Base-by-base conservation (phyloP, 768 basidiomycete species). In the Phylloporus sp. region DNA sequence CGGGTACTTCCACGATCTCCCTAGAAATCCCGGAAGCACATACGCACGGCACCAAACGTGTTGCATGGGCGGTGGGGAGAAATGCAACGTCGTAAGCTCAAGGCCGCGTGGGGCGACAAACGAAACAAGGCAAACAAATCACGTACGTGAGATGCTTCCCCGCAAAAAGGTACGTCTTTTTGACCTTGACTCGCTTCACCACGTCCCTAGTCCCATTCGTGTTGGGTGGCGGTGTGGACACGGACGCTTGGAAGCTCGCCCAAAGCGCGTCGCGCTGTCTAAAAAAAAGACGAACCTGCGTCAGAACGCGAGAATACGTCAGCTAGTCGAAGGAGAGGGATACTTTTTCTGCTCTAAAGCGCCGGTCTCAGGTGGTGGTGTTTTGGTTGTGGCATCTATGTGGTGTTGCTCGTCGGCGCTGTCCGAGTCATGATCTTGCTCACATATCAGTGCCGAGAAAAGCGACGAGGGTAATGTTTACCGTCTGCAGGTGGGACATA, bases 111-210 rank as follows among this genome's bases (percentile, higher is more conserved):
- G 6, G 5, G 33, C 56, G 41, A 37, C 23, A 13, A 15, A 26
- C 6, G 21, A 33, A n/a, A 42, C 29, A 31, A 31, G 14, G 15
- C 37, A 42, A 26, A 9, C 5, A 2, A 13, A 27, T n/a, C 4
- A 73, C 84, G 58, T 63, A 91, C 90, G 74, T 68, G 37, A 84
- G 71, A 26, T 82, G 77, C 49, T 91, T 82, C 20, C 90, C 90
- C 1, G 88, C 90, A 57, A 86, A 93, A 27, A 78, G 62, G 62
- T 81, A 86, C 28, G 71, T 75, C 59, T 81, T 86, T 62, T 81
- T 76, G 38, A 93, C 69, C 65, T 82, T 85, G 28, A 92, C 74
- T 55, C 72, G 70, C 43, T 69, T 75, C 52, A 56, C 62, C n/a
- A 62, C 40, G 47, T 29, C 5, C 13, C 29, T 15, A 15, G 5